phyloP scores from a whole-genome alignment of 352 stramenopile genomes.

The Phytophthora colocasiae region DNA sequence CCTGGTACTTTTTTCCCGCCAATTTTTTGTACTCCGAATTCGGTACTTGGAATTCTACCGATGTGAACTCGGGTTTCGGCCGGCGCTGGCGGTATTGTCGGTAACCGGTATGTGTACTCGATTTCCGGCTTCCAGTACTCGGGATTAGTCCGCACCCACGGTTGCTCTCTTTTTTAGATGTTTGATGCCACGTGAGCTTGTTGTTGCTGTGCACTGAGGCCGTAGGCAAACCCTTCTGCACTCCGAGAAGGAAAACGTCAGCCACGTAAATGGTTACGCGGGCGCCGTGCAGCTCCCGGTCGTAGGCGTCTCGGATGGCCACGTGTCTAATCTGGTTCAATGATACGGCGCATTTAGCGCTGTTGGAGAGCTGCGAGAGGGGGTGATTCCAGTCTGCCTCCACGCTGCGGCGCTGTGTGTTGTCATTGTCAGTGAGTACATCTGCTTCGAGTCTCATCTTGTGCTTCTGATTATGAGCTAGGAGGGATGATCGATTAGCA shows the following conservation, averaged over 20 bases:
- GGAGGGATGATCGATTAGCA: neutral
- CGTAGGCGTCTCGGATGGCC: slow-evolving; percentile 41
- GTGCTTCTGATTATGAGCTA: slow-evolving; percentile 14
- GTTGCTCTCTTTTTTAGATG: slow-evolving; percentile 8
- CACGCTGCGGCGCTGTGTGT: slow-evolving; percentile 16
- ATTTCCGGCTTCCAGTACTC: too few species aligned
- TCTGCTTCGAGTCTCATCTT: slow-evolving; percentile 15
- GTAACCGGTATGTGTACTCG: too few species aligned
- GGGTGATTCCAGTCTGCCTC: slow-evolving; percentile 13
- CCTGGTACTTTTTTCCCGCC: too few species aligned
- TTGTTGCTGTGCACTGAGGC: neutral
- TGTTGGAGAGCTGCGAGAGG: slow-evolving; percentile 58
- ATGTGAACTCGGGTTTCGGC: too few species aligned
- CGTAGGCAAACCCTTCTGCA: slow-evolving; percentile 57
- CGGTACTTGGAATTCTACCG: too few species aligned
- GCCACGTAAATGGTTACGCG: slow-evolving; percentile 54
- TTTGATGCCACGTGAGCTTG: slow-evolving; percentile 5
- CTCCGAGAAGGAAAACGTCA: slow-evolving; percentile 47
- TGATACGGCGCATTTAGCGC: slow-evolving; percentile 51
- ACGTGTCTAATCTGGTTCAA: slow-evolving; percentile 71
- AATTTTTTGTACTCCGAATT: too few species aligned
- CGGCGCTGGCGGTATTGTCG: too few species aligned
- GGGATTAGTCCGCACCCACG: too few species aligned
- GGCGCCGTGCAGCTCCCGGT: slow-evolving; percentile 36
- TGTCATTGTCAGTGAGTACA: slow-evolving; percentile 1